Conservation (phyloP, 192 early-diverging fungal genomes). For the Coemansia sp. region DNA sequence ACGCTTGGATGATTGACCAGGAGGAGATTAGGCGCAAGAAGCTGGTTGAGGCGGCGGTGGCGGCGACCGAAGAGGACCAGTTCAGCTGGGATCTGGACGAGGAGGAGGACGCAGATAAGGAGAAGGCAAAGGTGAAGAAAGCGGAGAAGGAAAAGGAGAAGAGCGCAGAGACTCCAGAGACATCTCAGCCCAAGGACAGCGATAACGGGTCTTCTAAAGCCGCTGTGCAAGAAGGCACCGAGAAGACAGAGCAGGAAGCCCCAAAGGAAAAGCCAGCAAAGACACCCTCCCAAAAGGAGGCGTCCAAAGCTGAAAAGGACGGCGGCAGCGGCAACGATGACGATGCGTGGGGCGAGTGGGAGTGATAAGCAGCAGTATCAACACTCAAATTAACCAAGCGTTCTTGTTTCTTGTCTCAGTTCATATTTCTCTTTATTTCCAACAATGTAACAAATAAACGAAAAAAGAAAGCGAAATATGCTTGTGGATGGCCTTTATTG, state of each 20-base stretch:
- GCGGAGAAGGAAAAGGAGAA: background rate
- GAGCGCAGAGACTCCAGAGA: background rate
- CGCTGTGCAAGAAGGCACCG: background rate
- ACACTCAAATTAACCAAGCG: too few relatives aligned
- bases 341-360: conserved; percentile 54
- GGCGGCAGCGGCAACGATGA: conserved; percentile 17
- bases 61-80: conserved; percentile 40
- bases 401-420: too few relatives aligned
- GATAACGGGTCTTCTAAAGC: background rate
- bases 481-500: too few relatives aligned
- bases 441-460: too few relatives aligned
- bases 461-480: too few relatives aligned
- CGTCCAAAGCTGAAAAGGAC: background rate
- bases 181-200: background rate
- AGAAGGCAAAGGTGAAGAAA: background rate
- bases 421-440: too few relatives aligned
- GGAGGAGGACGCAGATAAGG: conserved; percentile 12
- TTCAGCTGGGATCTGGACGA: conserved; percentile 52
- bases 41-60: conserved; percentile 51
- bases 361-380: conserved; percentile 13
- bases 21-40: conserved; percentile 46
- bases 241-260: conserved; percentile 4
- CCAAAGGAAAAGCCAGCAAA: conserved; percentile 6
- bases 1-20: conserved; percentile 42
- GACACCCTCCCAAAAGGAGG: background rate